phyloP scores from a whole-genome alignment of 768 basidiomycete species.

The Pisolithus marmoratus region DNA sequence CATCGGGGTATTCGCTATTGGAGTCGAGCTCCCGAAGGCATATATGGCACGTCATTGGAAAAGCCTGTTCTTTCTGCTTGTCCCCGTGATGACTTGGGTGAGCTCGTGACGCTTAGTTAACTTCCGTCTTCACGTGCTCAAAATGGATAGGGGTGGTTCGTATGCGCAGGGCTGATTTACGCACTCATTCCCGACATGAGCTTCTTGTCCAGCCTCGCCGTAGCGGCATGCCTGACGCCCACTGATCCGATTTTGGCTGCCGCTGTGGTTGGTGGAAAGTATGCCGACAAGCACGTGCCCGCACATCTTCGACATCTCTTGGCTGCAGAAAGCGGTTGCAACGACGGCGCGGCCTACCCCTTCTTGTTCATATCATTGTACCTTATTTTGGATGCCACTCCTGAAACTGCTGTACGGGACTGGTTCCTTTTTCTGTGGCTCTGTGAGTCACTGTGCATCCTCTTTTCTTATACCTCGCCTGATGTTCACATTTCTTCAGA shows the following conservation, averaged over 20 bases:
- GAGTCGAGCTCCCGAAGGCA: slow-evolving; percentile 94
- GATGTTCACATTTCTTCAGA: slow-evolving; percentile 37
- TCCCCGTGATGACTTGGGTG: slow-evolving; percentile 82
- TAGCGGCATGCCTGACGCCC: slow-evolving; percentile 90
- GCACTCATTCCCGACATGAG: slow-evolving; percentile 84
- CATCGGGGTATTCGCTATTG: slow-evolving; percentile 96
- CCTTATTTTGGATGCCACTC: slow-evolving; percentile 62
- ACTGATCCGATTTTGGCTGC: slow-evolving; percentile 45
- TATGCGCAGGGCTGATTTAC: slow-evolving; percentile 87
- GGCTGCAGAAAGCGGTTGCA: slow-evolving; percentile 81
- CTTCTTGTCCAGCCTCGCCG: slow-evolving; percentile 84
- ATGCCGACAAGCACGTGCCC: slow-evolving; percentile 95
- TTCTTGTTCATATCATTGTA: slow-evolving; percentile 90
- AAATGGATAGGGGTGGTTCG: slow-evolving; percentile 76
- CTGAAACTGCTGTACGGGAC: slow-evolving; percentile 64
- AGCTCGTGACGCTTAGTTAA: slow-evolving; percentile 23
- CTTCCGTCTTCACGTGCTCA: slow-evolving; percentile 6
- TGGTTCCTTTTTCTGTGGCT: slow-evolving; percentile 90
- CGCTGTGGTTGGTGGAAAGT: slow-evolving; percentile 85
- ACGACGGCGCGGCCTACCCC: slow-evolving; percentile 96
- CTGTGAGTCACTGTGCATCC: slow-evolving; percentile 44
- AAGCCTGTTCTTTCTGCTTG: slow-evolving; percentile 78
- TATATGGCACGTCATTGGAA: slow-evolving; percentile 95
- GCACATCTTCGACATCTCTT: slow-evolving; percentile 67
- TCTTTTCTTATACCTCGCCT: slow-evolving; percentile 2